phyloP scores from a whole-genome alignment of 1,284 basidiomycete species.

The Leucoagaricus sp. region DNA sequence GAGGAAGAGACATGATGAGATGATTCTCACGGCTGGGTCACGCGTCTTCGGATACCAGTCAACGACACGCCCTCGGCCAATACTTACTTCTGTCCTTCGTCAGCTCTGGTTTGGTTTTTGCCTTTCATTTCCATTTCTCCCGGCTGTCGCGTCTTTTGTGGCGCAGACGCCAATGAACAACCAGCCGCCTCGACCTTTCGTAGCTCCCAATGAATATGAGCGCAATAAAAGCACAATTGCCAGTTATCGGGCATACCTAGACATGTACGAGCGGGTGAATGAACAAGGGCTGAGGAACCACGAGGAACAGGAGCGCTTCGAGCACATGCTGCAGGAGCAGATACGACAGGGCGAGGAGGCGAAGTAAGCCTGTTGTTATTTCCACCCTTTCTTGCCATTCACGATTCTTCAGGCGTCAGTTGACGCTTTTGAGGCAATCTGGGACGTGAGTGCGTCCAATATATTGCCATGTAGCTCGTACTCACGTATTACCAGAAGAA shows the following conservation, averaged over 20 bases:
- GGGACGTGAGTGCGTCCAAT: background rate
- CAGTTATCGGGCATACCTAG: constrained; percentile 29
- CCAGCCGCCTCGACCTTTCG: constrained; percentile 7
- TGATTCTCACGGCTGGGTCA: constrained; percentile 14
- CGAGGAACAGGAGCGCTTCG: constrained; percentile 24
- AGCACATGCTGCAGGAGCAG: constrained; percentile 24
- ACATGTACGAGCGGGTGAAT: constrained; percentile 32
- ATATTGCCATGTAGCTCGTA: background rate
- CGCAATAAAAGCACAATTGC: constrained; percentile 36
- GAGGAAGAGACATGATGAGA: constrained; percentile 21
- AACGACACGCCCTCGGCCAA: background rate
- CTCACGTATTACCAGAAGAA: background rate
- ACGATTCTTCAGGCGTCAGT: constrained; percentile 16
- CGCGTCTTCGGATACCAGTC: constrained; percentile 6
- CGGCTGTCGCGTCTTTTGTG: constrained; percentile 1
- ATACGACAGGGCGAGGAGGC: constrained; percentile 40
- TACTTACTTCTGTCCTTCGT: background rate
- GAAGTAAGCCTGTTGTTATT: constrained; percentile 25
- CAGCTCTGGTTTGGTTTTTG: background rate
- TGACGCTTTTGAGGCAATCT: constrained; percentile 13
- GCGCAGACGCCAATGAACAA: constrained; percentile 5
- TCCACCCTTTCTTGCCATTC: constrained; percentile 1
- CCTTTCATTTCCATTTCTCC: background rate
- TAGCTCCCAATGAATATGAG: constrained; percentile 32
- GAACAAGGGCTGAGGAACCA: constrained; percentile 34